Evolutionary conservation across 768 basidiomycete species (phyloP), one percentile per base, ranked within the genome.

Genomic region (Agrocybe praecox): DNA sequence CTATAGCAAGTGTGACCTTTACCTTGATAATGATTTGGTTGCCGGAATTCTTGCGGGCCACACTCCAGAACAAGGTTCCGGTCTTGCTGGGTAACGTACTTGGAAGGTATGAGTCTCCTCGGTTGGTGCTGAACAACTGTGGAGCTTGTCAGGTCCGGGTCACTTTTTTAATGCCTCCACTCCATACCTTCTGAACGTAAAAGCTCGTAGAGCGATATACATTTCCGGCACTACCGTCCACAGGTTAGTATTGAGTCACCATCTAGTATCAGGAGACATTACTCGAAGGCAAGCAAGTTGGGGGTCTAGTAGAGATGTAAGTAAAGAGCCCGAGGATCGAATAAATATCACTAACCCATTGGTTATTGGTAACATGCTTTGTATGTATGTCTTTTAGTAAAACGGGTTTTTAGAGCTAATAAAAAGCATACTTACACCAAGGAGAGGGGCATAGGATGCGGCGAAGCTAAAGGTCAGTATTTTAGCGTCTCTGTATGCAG

Each of bases 21-120:
- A 77, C 87, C 80, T 89, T 89, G 69, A 88, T 80, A 57, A 83
- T 80, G 46, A 88, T 72, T 46, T 79, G 63, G 2, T 73, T 67
- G 0, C 64, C 57, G 1, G 76, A 63, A 3, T 59, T 76, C 32
- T 73, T 71, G 36, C 75, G 72, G 10, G 74, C 74, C 6, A 88
- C 79, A 57, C 84, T 86, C 87, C 88, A 89, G 68, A 83, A 79
- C 1, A 86, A 65, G 0, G 82, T 80, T n/a, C 83, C 84, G 7
- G 60, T 65, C 0, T 60, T 51, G 26, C 52, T 67, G 0, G 86
- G 86, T 0, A 86, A 74, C 0, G 84, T 87, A 65, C 83, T 87
- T 3, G 86, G 82, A 0, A 88, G 64, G 62, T 86, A 88, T 60
- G 78, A 77, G 40, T 86, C 82, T 3, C 87, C 87, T 34, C 80